Evolutionary conservation across 495 filamentous ascomycete genomes (phyloP).

Genomic region (Mytilinidion resinicola): DNA sequence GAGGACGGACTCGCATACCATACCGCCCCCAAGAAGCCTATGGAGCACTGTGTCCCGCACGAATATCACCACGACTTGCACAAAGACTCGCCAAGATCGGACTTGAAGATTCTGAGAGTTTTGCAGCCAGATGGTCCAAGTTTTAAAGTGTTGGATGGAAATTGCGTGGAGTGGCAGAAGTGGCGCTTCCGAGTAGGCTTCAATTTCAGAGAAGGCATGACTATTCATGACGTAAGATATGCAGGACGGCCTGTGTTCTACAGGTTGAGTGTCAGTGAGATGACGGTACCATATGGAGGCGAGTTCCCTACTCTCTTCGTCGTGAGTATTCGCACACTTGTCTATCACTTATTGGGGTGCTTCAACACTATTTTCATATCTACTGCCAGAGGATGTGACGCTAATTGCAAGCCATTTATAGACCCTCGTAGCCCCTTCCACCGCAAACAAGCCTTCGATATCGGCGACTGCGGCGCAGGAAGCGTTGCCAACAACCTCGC

Average conservation of each 20-base stretch:
- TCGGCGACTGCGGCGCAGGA: constrained; percentile 28
- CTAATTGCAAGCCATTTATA: neutral
- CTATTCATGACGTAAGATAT: constrained; percentile 48
- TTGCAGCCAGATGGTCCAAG: constrained; percentile 27
- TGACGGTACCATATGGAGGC: constrained; percentile 59
- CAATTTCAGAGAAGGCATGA: constrained; percentile 32
- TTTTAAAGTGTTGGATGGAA: constrained; percentile 17
- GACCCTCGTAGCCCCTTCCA: constrained; percentile 27
- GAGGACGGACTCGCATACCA: constrained; percentile 14
- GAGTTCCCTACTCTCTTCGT: neutral
- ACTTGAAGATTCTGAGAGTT: constrained; percentile 22
- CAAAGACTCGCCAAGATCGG: neutral
- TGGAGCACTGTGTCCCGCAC: constrained; percentile 10
- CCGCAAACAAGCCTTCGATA: constrained; percentile 30
- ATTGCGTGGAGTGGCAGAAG: constrained; percentile 31
- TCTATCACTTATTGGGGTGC: too few relatives aligned
- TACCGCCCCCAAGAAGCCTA: constrained; percentile 5
- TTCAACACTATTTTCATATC: too few relatives aligned
- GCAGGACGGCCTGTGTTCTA: constrained; percentile 64
- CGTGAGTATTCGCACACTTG: too few relatives aligned
- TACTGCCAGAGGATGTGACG: too few relatives aligned
- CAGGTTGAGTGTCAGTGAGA: constrained; percentile 62
- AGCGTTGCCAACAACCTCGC: constrained; percentile 25
- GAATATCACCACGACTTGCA: constrained; percentile 1
- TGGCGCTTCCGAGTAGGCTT: constrained; percentile 32